These are phyloP conservation scores for Nannizzia gypsea DNA, from an alignment of 2,329 filamentous ascomycete genomes.

Conservation along the genomic window DNA sequence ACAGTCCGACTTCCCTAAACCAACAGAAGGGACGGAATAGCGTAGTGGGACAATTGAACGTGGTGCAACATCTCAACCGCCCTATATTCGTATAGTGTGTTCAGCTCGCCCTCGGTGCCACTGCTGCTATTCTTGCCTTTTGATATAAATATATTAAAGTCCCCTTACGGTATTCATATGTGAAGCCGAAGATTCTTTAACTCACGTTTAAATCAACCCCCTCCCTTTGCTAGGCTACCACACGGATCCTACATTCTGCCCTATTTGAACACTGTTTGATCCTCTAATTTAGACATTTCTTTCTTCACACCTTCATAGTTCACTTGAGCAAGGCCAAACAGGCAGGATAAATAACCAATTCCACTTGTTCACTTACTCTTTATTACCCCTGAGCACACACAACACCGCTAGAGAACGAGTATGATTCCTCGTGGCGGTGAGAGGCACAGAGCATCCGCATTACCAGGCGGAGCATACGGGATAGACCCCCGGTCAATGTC, in stretches of 20 bases:
- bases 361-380: not conserved
- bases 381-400: not conserved
- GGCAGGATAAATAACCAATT: too few relatives aligned
- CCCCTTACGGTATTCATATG: not conserved
- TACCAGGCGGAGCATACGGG: constrained; percentile 13
- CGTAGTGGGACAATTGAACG: not conserved
- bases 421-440: constrained; percentile 11
- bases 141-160: not conserved
- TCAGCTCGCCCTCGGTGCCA: not conserved
- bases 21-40: not conserved
- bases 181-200: not conserved
- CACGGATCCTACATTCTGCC: not conserved
- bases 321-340: not conserved
- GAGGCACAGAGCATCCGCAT: constrained; percentile 12
- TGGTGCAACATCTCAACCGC: not conserved
- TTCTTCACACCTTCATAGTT: not conserved
- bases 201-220: too few relatives aligned
- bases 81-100: not conserved
- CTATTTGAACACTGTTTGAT: not conserved
- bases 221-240: not conserved
- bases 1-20: not conserved
- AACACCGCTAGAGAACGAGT: not conserved
- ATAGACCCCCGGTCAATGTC: constrained; percentile 14
- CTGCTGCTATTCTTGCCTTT: not conserved
- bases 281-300: not conserved